These are phyloP conservation scores for Clavaria fumosa DNA, from an alignment of 768 basidiomycete genomes.

Conservation along the genomic window DNA sequence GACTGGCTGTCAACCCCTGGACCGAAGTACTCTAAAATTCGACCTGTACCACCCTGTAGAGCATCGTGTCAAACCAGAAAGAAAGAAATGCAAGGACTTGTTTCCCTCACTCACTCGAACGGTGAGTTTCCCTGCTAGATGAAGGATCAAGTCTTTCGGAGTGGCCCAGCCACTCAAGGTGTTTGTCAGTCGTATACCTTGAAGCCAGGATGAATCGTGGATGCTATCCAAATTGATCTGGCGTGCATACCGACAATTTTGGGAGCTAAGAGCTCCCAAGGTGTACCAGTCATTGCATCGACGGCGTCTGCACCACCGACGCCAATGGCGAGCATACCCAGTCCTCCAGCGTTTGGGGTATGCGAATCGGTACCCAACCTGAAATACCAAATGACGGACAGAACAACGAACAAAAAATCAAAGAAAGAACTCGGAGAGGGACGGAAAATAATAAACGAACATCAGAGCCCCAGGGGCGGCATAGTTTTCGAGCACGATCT, in stretches of 20 bases:
- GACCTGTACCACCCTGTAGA: conserved; percentile 81
- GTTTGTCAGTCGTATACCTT: conserved; percentile 82
- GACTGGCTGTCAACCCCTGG: conserved; percentile 81
- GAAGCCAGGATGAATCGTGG: not conserved
- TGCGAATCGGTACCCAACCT: conserved; percentile 86
- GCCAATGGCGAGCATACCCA: conserved; percentile 92
- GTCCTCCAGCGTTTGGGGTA: conserved; percentile 94
- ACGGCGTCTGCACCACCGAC: conserved; percentile 99
- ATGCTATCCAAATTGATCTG: not conserved
- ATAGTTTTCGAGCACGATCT: conserved; percentile 96
- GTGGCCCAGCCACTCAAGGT: conserved; percentile 83
- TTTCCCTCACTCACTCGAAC: conserved; percentile 51
- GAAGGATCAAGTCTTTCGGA: conserved; percentile 90
- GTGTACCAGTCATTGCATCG: conserved; percentile 94
- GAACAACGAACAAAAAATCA: too few species aligned
- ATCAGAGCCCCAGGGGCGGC: conserved; percentile 91
- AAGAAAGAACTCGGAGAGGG: too few species aligned
- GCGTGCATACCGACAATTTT: conserved; percentile 36
- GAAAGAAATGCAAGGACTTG: not conserved
- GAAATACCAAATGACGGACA: too few species aligned
- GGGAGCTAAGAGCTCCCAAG: conserved; percentile 95
- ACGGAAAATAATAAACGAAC: too few species aligned
- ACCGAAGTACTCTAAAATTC: conserved; percentile 94
- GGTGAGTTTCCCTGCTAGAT: conserved; percentile 87
- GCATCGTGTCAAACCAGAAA: conserved; percentile 2